Evolutionary conservation across 2,329 filamentous ascomycete species (phyloP).

Genomic region (Orbilia blumenaviensis): DNA sequence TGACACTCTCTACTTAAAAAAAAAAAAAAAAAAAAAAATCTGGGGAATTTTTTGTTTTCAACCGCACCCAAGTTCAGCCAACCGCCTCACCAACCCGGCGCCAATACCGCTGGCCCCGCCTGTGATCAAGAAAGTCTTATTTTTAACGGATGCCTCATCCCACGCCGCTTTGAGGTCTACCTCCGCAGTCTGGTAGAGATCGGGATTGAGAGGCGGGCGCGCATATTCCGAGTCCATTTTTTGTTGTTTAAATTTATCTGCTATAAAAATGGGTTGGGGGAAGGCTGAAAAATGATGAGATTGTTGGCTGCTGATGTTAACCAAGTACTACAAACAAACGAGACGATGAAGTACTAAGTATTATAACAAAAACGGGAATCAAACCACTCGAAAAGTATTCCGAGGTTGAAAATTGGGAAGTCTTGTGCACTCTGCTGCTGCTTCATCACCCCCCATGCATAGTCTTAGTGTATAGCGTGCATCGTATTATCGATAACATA

Average conservation of each 20-base stretch:
- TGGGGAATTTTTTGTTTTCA: background rate
- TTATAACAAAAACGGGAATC: background rate
- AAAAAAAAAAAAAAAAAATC: too few species aligned
- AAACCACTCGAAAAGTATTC: background rate
- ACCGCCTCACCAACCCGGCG: constrained; percentile 66
- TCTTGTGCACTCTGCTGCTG: background rate
- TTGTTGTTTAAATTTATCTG: background rate
- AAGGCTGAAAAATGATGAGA: too few species aligned
- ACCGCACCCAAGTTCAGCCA: constrained; percentile 65
- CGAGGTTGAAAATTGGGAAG: background rate
- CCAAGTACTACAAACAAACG: too few species aligned
- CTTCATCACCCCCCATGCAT: background rate
- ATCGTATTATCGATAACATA: background rate
- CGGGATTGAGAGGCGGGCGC: constrained; percentile 36
- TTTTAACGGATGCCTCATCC: constrained; percentile 63
- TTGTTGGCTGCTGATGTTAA: too few species aligned
- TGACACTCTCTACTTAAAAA: too few species aligned
- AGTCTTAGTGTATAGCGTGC: too few species aligned
- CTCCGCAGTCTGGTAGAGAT: constrained; percentile 62
- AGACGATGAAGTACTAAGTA: too few species aligned
- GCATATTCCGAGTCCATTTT: constrained; percentile 50
- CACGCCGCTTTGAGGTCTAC: constrained; percentile 64
- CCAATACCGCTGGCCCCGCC: constrained; percentile 72
- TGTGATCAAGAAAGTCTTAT: constrained; percentile 71
- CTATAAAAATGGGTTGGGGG: too few species aligned